A percentile compares a stretch with the other conserved stretches of the same genome.
Conservation (phyloP, 805 yeast genomes). For the Hanseniaspora occidentalis region DNA sequence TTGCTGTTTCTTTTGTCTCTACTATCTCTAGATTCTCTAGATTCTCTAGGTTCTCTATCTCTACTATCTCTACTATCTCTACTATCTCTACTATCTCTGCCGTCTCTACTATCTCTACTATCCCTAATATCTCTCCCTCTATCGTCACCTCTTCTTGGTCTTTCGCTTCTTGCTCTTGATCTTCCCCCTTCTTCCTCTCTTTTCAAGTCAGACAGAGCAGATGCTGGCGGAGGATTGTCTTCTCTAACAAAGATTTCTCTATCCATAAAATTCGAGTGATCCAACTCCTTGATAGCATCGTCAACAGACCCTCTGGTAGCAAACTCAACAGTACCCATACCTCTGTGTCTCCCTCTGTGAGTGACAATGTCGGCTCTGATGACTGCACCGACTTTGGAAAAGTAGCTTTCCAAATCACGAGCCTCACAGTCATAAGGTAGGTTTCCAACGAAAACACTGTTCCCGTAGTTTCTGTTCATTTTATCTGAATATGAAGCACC, state of each 20-base stretch:
- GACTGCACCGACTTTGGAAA: conserved; percentile 50
- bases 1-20: conserved; percentile 8
- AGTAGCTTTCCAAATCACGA: conserved; percentile 45
- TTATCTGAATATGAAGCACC: conserved; percentile 24
- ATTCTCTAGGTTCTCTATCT: conserved; percentile 8
- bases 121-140: conserved; percentile 8
- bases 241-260: conserved; percentile 83
- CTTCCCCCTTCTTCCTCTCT: conserved; percentile 19
- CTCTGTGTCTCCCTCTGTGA: conserved; percentile 68
- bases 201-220: conserved; percentile 9
- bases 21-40: conserved; percentile 9
- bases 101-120: background rate
- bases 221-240: conserved; percentile 71
- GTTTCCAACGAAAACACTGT: conserved; percentile 64
- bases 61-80: conserved; percentile 11
- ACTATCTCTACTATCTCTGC: background rate
- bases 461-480: conserved; percentile 46
- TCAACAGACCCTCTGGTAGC: conserved; percentile 49
- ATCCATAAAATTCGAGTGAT: conserved; percentile 52
- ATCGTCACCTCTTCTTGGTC: conserved; percentile 13
- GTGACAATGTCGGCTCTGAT: conserved; percentile 75
- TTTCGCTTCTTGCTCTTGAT: too few species aligned
- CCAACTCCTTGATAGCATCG: conserved; percentile 56
- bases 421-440: conserved; percentile 54
- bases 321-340: conserved; percentile 88